These are phyloP conservation scores for Pleomassaria siparia DNA, from an alignment of 2,329 filamentous ascomycete species.

Conservation along the genomic window DNA sequence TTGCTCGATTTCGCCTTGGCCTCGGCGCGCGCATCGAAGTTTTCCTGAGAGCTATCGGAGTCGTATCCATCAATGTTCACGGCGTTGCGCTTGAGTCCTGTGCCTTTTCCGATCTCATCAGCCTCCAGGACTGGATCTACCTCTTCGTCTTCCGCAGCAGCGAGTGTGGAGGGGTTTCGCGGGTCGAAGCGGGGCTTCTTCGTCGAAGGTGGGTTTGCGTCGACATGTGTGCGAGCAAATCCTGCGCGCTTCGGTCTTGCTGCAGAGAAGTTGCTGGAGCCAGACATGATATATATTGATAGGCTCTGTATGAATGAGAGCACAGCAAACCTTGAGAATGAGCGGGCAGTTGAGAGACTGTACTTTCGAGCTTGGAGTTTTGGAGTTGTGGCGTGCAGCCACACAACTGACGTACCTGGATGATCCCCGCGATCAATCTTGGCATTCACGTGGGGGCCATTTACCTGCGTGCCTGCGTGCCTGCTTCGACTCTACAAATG, in stretches of 20 bases:
- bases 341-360: not conserved
- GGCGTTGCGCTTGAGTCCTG: conserved; percentile 82
- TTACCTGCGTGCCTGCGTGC: no score
- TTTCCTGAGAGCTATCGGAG: conserved; percentile 88
- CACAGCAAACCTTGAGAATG: no score
- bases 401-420: not conserved
- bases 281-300: conserved; percentile 24
- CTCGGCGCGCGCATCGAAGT: conserved; percentile 74
- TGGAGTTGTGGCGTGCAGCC: not conserved
- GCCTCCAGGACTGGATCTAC: conserved; percentile 76
- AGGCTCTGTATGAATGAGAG: not conserved
- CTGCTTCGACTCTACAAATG: no score
- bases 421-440: not conserved
- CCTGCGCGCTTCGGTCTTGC: conserved; percentile 80
- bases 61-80: conserved; percentile 98
- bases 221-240: conserved; percentile 6
- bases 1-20: conserved; percentile 51
- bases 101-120: conserved; percentile 81
- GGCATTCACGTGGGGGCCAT: not conserved
- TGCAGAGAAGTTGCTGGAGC: conserved; percentile 44
- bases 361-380: not conserved
- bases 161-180: conserved; percentile 90
- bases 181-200: conserved; percentile 93
- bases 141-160: conserved; percentile 68
- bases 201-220: conserved; percentile 49